Base-by-base conservation (phyloP, 371 early-diverging fungal genomes). In the Mortierella sp. region DNA sequence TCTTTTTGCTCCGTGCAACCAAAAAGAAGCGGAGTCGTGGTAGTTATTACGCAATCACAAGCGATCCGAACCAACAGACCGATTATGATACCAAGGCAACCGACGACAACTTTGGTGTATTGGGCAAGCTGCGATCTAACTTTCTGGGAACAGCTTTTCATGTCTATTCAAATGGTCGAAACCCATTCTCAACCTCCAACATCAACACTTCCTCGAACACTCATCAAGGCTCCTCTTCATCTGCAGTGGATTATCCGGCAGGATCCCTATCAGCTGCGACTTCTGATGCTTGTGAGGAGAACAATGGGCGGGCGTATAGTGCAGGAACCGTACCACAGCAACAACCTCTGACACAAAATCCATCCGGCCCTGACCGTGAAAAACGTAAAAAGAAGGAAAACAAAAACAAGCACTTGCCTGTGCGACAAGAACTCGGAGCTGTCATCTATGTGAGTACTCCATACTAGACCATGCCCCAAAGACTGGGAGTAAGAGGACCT, bases 71-170 rank as follows among this genome's bases (percentile, higher is more conserved):
- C 60, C 19, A 11, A 60, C 47, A 47, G 37, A 50, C 26, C 50
- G 62, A 64, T 25, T 45, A 63, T 62, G 58, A 67, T 37, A 63
- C 62, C 18, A 53, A 70, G 25, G 61, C 68, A 45, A 74, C 25
- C 15, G 72, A 80, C 29, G 43, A 56, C 9, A 43, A 51, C n/a
- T 74, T 62, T 55, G 68, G 68, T 21, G 63, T 80, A 7, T 48
- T 81, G 23, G 62, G 66, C 11, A 80, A 68, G 43, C 21, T 69
- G 69, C 86, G 91, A 68, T 92, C 94, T 18, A 96, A 96, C 69
- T 96, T 96, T 67, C 59, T 95, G 57, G 97, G 97, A 3, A 96
- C 97, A 0, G 91, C 89, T 6, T 96, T 94, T 81, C 82, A 86
- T 18, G 86, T 94, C 15, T 93, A 93, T 70, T 92, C 90, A 9